Evolutionary conservation across 192 early-diverging fungal species (phyloP).

Genomic region (Entrophospora sp.): DNA sequence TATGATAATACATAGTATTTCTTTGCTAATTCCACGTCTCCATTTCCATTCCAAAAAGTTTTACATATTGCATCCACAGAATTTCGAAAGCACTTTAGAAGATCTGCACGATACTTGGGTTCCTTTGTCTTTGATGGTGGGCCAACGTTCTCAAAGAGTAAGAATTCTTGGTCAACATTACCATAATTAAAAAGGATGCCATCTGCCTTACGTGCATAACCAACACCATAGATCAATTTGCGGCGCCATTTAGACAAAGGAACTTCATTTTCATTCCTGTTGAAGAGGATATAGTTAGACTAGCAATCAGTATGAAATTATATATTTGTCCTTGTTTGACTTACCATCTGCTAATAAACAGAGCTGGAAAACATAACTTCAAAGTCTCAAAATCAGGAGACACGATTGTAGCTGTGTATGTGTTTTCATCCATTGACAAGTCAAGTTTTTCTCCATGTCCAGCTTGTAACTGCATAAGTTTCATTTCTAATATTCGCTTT

Average conservation of each 20-base stretch:
- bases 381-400: neutral
- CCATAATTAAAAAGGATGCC: neutral
- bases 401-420: neutral
- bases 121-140: neutral
- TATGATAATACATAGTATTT: neutral
- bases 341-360: neutral
- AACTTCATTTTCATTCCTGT: slow-evolving; percentile 7
- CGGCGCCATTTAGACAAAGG: neutral
- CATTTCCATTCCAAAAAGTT: neutral
- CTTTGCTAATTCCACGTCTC: neutral
- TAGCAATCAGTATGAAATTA: neutral
- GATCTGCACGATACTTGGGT: neutral
- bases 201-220: neutral
- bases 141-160: neutral
- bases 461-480: neutral
- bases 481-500: neutral
- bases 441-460: neutral
- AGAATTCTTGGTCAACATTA: neutral
- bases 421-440: neutral
- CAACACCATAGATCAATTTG: neutral
- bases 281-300: neutral
- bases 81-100: neutral
- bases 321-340: neutral
- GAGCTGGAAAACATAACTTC: neutral
- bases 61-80: neutral